Evolutionary conservation across 2,329 filamentous ascomycete species (phyloP).

Genomic region (Claviceps humidiphila): DNA sequence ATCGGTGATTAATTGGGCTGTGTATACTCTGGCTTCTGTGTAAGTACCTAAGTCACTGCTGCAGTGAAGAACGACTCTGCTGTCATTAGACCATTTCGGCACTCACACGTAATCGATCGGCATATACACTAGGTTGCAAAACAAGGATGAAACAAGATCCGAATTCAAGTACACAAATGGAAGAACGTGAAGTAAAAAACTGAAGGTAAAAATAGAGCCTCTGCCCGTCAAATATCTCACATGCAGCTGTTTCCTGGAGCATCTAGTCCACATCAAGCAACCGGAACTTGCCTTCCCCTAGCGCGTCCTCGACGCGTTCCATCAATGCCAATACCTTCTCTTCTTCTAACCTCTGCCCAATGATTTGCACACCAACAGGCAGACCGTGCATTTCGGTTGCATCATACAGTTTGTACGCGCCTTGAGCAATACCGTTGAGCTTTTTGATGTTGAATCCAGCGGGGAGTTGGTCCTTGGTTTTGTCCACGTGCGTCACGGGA

Average conservation of each 20-base stretch:
- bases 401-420: slow-evolving; percentile 80
- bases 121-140: neutral
- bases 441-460: slow-evolving; percentile 43
- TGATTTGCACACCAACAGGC: slow-evolving; percentile 74
- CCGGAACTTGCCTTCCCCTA: slow-evolving; percentile 44
- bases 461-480: slow-evolving; percentile 51
- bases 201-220: neutral
- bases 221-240: slow-evolving; percentile 3
- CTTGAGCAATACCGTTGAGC: slow-evolving; percentile 66
- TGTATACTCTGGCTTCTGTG: too few species aligned
- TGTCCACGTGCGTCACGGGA: slow-evolving; percentile 75
- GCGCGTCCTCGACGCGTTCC: slow-evolving; percentile 61
- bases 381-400: slow-evolving; percentile 72
- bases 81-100: too few species aligned
- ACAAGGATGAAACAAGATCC: neutral
- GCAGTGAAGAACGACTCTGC: too few species aligned
- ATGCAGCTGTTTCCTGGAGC: neutral
- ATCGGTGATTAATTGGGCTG: too few species aligned
- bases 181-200: neutral
- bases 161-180: neutral
- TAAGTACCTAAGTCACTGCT: too few species aligned
- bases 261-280: slow-evolving; percentile 35
- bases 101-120: too few species aligned
- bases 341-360: slow-evolving; percentile 68
- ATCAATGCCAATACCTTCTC: slow-evolving; percentile 78